Conservation (phyloP, 2,329 filamentous ascomycete species). For the Diplocarpon rosae region DNA sequence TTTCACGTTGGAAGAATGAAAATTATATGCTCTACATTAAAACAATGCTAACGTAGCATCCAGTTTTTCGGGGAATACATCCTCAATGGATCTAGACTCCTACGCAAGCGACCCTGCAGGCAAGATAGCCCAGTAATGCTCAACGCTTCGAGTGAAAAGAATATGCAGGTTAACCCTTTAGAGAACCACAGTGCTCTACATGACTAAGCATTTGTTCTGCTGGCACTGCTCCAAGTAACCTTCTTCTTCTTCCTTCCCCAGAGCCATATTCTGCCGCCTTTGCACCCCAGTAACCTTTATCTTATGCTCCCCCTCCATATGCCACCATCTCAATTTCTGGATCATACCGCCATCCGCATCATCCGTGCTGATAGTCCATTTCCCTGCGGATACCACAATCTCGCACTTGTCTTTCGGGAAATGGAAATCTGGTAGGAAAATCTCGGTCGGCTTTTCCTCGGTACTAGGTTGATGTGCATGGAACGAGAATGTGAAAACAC, state of each 20-base stretch:
- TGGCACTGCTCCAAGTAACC: conserved; percentile 66
- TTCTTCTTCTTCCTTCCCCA: conserved; percentile 48
- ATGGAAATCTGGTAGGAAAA: conserved; percentile 86
- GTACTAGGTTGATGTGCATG: conserved; percentile 46
- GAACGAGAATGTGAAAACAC: conserved; percentile 64
- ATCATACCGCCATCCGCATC: conserved; percentile 58
- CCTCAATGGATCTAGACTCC: no score
- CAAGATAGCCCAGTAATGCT: no score
- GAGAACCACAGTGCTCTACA: conserved; percentile 28
- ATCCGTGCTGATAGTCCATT: conserved; percentile 74
- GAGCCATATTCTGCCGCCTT: conserved; percentile 45
- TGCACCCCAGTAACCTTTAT: conserved; percentile 67
- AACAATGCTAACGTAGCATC: no score
- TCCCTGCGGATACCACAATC: conserved; percentile 72
- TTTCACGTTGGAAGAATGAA: no score
- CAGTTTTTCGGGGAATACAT: no score
- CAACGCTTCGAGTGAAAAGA: no score
- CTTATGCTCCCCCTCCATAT: conserved; percentile 71
- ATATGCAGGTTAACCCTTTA: no score
- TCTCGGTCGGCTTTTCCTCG: conserved; percentile 61
- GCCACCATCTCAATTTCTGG: conserved; percentile 86
- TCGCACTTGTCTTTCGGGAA: conserved; percentile 66
- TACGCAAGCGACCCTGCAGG: no score
- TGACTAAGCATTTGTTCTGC: conserved; percentile 36
- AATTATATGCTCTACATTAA: no score